phyloP scores from a whole-genome alignment of 768 basidiomycete genomes.

The Russula sp. region DNA sequence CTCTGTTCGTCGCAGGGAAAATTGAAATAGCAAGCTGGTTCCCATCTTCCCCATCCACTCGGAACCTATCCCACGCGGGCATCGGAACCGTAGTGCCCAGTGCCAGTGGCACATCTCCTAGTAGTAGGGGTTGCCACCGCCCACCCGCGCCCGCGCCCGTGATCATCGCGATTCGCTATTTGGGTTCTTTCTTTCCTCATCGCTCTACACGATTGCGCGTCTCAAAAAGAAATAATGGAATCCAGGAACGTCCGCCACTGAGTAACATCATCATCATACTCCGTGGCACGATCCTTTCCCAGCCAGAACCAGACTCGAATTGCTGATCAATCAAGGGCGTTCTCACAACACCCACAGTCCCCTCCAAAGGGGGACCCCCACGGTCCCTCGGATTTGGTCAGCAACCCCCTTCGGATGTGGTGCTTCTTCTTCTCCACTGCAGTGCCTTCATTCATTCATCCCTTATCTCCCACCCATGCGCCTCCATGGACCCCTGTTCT shows the following conservation, averaged over 20 bases:
- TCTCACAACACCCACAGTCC: background rate
- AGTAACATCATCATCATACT: background rate
- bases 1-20: background rate
- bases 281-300: background rate
- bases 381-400: background rate
- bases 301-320: background rate
- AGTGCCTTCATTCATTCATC: background rate
- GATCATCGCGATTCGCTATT: background rate
- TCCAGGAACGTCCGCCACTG: background rate
- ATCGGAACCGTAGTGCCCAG: no score
- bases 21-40: background rate
- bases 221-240: background rate
- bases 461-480: background rate
- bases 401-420: background rate
- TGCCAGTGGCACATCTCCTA: no score
- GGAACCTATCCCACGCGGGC: no score
- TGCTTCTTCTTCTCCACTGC: constrained; percentile 3
- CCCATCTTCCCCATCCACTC: background rate
- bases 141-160: background rate
- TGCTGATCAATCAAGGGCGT: background rate
- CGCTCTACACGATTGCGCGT: background rate
- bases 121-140: background rate
- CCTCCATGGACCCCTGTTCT: background rate
- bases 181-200: background rate
- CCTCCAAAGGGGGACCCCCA: background rate